These are phyloP conservation scores for Stephania yunnanensis DNA, from an alignment of 164 flowering plant species.

Conservation along the genomic window DNA sequence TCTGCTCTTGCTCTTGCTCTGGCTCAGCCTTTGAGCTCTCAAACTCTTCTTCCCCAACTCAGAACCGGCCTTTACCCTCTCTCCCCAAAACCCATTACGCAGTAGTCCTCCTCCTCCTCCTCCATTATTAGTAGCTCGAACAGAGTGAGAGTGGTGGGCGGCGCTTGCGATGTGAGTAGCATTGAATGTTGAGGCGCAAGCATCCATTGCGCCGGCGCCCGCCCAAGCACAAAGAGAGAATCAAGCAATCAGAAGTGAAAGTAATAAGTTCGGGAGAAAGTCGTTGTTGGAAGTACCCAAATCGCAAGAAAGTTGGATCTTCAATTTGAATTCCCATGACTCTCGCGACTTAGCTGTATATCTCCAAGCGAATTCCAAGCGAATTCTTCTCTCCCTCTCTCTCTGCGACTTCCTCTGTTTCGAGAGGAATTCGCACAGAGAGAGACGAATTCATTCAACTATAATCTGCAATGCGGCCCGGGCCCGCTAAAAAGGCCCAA, in stretches of 20 bases:
- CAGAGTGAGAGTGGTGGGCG: slow-evolving; percentile 12
- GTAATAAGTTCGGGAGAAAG: not conserved
- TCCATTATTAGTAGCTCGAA: slow-evolving; percentile 9
- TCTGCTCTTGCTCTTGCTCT: slow-evolving; percentile 21
- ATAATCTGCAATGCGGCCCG: no score
- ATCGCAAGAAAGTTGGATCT: slow-evolving; percentile 11
- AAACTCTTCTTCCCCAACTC: slow-evolving; percentile 26
- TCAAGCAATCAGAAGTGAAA: not conserved
- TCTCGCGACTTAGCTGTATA: no score
- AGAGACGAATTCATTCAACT: no score
- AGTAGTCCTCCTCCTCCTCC: not conserved
- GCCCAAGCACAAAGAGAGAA: not conserved
- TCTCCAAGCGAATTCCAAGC: no score
- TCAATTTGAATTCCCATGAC: not conserved
- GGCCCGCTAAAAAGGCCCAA: no score
- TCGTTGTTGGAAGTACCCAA: not conserved
- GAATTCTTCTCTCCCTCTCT: no score
- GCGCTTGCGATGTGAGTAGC: not conserved
- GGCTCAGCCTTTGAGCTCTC: slow-evolving; percentile 17
- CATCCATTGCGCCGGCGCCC: slow-evolving; percentile 37
- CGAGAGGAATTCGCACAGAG: no score
- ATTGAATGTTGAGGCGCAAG: slow-evolving; percentile 33
- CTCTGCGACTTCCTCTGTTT: no score
- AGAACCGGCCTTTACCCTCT: slow-evolving; percentile 26
- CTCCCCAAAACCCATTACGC: slow-evolving; percentile 39